Base-by-base conservation (phyloP, 108 stramenopile species). In the Skeletonema costatum region DNA sequence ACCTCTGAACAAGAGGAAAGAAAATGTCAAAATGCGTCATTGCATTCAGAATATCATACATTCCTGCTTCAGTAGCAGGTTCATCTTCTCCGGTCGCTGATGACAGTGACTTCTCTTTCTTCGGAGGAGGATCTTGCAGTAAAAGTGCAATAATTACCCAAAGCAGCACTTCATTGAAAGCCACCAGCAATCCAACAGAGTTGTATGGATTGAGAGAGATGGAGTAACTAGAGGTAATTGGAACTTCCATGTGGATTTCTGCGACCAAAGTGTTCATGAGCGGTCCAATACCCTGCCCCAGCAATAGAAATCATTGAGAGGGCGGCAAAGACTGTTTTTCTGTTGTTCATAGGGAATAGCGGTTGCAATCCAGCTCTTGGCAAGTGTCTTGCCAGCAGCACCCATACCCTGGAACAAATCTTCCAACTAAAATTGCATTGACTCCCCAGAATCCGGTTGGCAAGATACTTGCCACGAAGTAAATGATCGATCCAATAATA, bases 21-120 rank as follows among this genome's bases (percentile, higher is more conserved):
- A 8, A 53, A 29, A 53, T 53, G 21, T 53, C 51, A 16, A 53
- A 53, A 53, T 53, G 17, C 16, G 17, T 21, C 51, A 53, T 19
- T 4, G 85, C 78, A 17, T 83, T 60, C 68, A 62, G 71, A 48
- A 80, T 62, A 33, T n/a, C 61, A 11, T n/a, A 12, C 16, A 14
- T 5, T 1, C 67, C 44, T 39, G 51, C 51, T 9, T 53, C 21
- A 25, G 21, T 6, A 21, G 16, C 8, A 4, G 17, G 7, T 53
- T 13, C 19, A 21, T 4, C 21, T 13, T 25, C 21, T 13, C 8
- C 21, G 6, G 17, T 9, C 5, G 21, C 13, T 25, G 21, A 25
- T 5, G 51, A 2, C 5, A 53, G 16, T 19, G 21, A 4, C 51
- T 17, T 66, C 31, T 65, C 16, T 25, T 68, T 66, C 39, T 32